Conservation (phyloP, 306 rosid genomes). For the Ochetophila trinervis region DNA sequence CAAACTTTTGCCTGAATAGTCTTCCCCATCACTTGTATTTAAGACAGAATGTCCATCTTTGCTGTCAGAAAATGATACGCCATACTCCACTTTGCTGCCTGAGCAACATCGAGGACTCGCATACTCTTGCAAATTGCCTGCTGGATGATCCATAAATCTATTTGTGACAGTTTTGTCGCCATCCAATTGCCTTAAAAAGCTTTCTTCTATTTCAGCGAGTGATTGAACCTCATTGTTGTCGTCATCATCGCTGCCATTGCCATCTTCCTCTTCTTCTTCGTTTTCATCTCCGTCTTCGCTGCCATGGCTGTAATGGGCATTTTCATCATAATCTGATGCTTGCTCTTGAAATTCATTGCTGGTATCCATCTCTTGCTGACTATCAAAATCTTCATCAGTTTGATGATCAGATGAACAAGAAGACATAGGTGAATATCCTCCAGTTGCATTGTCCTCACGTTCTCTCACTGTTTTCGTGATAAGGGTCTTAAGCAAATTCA, state of each 20-base stretch:
- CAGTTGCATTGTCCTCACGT: conserved; percentile 61
- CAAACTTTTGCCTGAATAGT: conserved; percentile 26
- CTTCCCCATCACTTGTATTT: conserved; percentile 40
- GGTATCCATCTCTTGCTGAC: conserved; percentile 69
- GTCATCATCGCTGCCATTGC: conserved; percentile 48
- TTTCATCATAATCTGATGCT: conserved; percentile 45
- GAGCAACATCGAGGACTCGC: conserved; percentile 45
- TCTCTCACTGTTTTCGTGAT: conserved; percentile 73
- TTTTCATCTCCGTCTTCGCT: conserved; percentile 50
- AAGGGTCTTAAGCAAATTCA: conserved; percentile 90
- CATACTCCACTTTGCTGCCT: conserved; percentile 34
- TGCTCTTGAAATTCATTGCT: conserved; percentile 53
- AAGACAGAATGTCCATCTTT: conserved; percentile 38
- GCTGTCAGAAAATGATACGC: conserved; percentile 39
- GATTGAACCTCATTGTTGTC: conserved; percentile 45
- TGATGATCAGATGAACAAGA: conserved; percentile 55
- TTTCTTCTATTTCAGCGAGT: conserved; percentile 56
- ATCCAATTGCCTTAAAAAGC: conserved; percentile 57
- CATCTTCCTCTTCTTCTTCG: conserved; percentile 37
- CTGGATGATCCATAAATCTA: conserved; percentile 35
- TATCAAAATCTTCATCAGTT: conserved; percentile 61
- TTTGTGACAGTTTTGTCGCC: conserved; percentile 29
- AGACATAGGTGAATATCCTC: conserved; percentile 76
- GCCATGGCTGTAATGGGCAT: conserved; percentile 41
- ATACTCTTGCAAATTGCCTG: conserved; percentile 25